phyloP scores from a whole-genome alignment of 371 early-diverging fungal genomes.

The Paraphysoderma sedebokerense region DNA sequence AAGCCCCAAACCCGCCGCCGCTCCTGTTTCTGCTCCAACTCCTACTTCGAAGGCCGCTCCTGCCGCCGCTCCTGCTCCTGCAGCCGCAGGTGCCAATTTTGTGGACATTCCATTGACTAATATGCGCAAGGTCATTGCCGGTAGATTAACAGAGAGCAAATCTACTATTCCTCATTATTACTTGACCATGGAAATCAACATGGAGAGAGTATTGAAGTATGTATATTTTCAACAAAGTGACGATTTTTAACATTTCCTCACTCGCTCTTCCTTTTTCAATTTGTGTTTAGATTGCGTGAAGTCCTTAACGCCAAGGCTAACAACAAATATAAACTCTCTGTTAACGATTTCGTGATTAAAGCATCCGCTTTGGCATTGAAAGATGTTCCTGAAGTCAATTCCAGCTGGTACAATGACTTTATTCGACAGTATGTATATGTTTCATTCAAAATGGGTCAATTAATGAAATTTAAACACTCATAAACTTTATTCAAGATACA shows the following conservation, averaged over 20 bases:
- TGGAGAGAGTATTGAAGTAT: slow-evolving; percentile 61
- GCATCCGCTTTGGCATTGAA: slow-evolving; percentile 78
- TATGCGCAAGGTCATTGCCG: slow-evolving; percentile 86
- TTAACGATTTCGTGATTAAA: slow-evolving; percentile 97
- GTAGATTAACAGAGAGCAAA: slow-evolving; percentile 72
- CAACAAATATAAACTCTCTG: slow-evolving; percentile 86
- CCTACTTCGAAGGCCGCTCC: slow-evolving; percentile 14
- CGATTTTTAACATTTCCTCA: not conserved
- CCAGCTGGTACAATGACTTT: slow-evolving; percentile 83
- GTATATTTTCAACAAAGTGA: slow-evolving; percentile 1
- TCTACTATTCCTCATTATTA: slow-evolving; percentile 90
- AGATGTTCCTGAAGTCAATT: slow-evolving; percentile 91
- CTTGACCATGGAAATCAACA: slow-evolving; percentile 69
- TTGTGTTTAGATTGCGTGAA: slow-evolving; percentile 66
- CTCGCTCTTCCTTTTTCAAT: slow-evolving; percentile 1
- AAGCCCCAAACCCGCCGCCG: slow-evolving; percentile 2
- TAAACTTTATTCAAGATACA: slow-evolving; percentile 32
- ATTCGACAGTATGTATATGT: slow-evolving; percentile 58
- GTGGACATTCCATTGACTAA: slow-evolving; percentile 70
- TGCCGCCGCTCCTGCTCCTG: slow-evolving; percentile 3
- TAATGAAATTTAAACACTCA: not conserved
- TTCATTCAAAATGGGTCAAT: not conserved
- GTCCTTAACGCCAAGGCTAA: slow-evolving; percentile 66
- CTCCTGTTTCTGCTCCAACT: slow-evolving; percentile 8
- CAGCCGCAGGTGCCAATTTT: slow-evolving; percentile 19